Evolutionary conservation across 371 early-diverging fungal genomes (phyloP), one percentile per base, ranked within the genome.

Genomic region (Mycotypha africana): DNA sequence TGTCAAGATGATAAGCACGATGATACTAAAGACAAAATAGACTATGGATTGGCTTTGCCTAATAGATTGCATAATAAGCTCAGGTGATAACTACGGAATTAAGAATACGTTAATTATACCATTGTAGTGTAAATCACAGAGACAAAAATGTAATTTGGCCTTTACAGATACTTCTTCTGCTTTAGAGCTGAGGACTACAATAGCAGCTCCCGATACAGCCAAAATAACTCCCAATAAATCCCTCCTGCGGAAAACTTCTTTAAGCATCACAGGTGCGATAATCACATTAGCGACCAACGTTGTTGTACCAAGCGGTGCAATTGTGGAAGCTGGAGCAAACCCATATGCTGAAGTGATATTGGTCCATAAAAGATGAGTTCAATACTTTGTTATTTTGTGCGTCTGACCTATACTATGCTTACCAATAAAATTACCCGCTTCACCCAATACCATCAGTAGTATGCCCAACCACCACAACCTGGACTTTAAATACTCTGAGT

Each of bases 261-360:
- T 72, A 12, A 86, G 60, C 61, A 82, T 72, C 21, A 79, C 48
- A 2, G 87, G 87, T 0, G 87, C 87, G 12, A 86, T 41, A 25
- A 84, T 76, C 5, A 79, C 82, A 60, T 86, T 86, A 19, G 80
- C 66, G 22, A 81, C 72, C 21, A 83, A 47, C 2, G 81, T 75
- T 5, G 84, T 81, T 0, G 87, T 86, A 22, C 86, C 87, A 17
- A 86, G 49, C 0, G 87, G 87, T 12, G 87, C 84, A 40, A 86
- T 75, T 0, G 82, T 70, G 1, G 84, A 83, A 14, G 87, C 84
- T 14, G 82, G 82, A 10, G 85, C 87, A 60, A 80, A 86, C 5
- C 84, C 85, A 60, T 86, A 86, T 1, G 87, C 87, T 64, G 69
- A 20, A 9, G 5, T 19, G 7, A 20, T 37, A 20, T 37, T 33